A percentile compares a stretch with the other conserved stretches of the same genome.
Evolutionary conservation across 345 rosid species (phyloP).

Genomic region (Populus alba): DNA sequence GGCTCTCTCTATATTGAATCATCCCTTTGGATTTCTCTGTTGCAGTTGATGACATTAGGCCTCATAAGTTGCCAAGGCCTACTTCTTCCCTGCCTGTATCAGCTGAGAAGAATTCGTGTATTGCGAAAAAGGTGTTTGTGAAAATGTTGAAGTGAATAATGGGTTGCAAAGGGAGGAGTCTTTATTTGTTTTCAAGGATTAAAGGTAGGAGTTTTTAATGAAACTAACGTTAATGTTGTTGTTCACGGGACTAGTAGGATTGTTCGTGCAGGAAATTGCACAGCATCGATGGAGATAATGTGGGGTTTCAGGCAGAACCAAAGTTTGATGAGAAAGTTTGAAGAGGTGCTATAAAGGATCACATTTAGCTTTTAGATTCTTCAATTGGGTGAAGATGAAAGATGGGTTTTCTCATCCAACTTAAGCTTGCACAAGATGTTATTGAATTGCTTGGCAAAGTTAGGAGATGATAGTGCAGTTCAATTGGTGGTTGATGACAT

Average conservation of each 20-base stretch:
- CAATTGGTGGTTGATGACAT: slow-evolving; percentile 58
- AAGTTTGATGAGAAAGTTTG: too few species aligned
- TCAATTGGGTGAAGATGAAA: slow-evolving; percentile 59
- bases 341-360: too few species aligned
- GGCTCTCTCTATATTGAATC: too few species aligned
- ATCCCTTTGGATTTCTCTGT: too few species aligned
- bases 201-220: slow-evolving; percentile 14
- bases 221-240: slow-evolving; percentile 45
- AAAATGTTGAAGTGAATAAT: slow-evolving; percentile 35
- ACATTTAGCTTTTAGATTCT: slow-evolving; percentile 67
- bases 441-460: slow-evolving; percentile 43
- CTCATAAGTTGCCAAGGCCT: too few species aligned
- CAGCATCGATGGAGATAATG: too few species aligned
- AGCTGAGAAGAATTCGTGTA: neutral
- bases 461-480: slow-evolving; percentile 48
- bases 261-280: too few species aligned
- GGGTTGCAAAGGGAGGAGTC: slow-evolving; percentile 10
- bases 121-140: slow-evolving; percentile 47
- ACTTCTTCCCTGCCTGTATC: too few species aligned
- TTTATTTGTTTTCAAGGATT: neutral
- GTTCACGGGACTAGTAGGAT: too few species aligned
- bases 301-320: too few species aligned
- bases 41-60: too few species aligned
- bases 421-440: slow-evolving; percentile 49
- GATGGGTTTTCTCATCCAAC: slow-evolving; percentile 49